Base-by-base conservation (phyloP, 768 basidiomycete species). In the Leccinum variicolor region DNA sequence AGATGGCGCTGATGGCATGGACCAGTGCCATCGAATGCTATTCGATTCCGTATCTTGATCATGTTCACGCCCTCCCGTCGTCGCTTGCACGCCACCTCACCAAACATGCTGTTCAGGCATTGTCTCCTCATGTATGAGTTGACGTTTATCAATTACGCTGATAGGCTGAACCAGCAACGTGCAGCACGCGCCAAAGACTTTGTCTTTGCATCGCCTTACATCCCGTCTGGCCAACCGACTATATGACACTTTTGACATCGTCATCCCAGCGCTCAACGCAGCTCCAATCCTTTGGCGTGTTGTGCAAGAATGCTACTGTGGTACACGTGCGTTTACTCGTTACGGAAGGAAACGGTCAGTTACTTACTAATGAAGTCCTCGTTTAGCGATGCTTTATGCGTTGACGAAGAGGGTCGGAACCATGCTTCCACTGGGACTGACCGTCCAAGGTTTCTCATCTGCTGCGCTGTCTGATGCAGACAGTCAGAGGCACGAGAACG, bases 21-120 rank as follows among this genome's bases (percentile, higher is more conserved):
- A 46, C 6, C 39, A 95, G 93, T 53, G 69, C 86, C 55, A 86
- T 94, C 46, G 90, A 94, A 67, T 74, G 75, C 31, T 86, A 90
- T 66, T 77, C 84, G 34, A 77, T 97, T 41, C 93, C 92, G 2
- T 95, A 94, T 73, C 77, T 97, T 43, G 89, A 93, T 62, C 80
- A 84, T 31, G 71, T 84, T 31, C 81, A 82, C 31, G 66, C 83
- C 33, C 73, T 96, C 7, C 90, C 92, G 1, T 59, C 57, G 31
- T 75, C 73, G 17, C 82, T 95, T 80, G 77, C 77, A 2, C 65
- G 71, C 41, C 92, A 93, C 74, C 82, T 96, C 52, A 88, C 87
- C 29, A 87, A 86, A 71, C 82, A 90, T 58, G 83, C 79, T 47
- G 74, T 79, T 31, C 80, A 80, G 67, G 84, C 86, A 26, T 74